Base-by-base conservation (phyloP, 345 rosid species). In the Salix purpurea region DNA sequence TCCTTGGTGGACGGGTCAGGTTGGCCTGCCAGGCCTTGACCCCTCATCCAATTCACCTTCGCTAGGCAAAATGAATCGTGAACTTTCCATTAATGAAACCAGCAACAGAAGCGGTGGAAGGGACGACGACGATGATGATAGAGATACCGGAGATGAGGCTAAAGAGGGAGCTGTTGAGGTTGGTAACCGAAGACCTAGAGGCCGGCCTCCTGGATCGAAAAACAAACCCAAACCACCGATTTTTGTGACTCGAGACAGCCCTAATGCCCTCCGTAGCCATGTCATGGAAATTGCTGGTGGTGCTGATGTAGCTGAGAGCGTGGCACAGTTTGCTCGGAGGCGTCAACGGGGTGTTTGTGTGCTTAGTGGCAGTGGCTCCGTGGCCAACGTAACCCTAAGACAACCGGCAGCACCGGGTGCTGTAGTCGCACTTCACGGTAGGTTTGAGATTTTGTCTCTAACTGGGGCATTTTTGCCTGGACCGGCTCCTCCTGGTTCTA, bases 271-370 rank as follows among this genome's bases (percentile, higher is more conserved):
- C 79, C 95, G 90, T 19, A 92, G 97, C 86, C 94, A 92, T 48
- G 88, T 90, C 74, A 79, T 92, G 91, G 97, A 92, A 83, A 83
- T 92, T 23, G 84, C 90, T 0, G 88, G 90, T 3, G 97, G 97
- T 0, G 91, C 90, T 5, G 93, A 92, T 76, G 88, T 92, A 2
- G 97, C 95, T 0, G 92, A 92, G 37, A 85, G 92, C 68, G 88
- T 92, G 46, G 97, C 97, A 15, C 87, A 85, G 64, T 92, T 92
- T 76, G 87, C 97, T 0, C 80, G 97, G 71, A 77, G 87, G 46
- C 88, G 93, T 18, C 95, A 90, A 78, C 90, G 95, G 2, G 97
- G 97, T 0, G 97, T 92, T 56, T 92, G 97, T 64, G 97, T 92
- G 18, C 86, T 92, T 0, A 90, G 93, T 39, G 95, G 95, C 5